Evolutionary conservation across 2,329 filamentous ascomycete genomes (phyloP), one percentile per base, ranked within the genome.

Genomic region (Aspergillus sp.): DNA sequence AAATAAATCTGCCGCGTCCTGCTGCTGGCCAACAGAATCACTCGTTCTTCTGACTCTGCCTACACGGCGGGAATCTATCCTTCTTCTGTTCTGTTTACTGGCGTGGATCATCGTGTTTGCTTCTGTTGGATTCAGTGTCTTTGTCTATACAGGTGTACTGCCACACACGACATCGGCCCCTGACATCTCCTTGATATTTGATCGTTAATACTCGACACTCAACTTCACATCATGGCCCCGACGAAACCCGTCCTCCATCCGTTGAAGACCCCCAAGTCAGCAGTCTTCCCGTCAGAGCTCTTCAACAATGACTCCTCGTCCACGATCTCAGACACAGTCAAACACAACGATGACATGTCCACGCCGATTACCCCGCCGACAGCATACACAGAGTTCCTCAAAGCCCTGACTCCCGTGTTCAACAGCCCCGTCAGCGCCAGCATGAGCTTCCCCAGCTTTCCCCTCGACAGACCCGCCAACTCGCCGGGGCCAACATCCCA

Each of bases 371-470:
- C 83, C 32, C 89, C 89, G 32, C 89, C 89, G 3, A 70, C 75
- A 14, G 88, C 89, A 36, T 96, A 96, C 57, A 81, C 85, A 45
- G 86, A 96, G 53, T 96, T 95, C 55, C 78, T 96, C 42, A 89
- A 86, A 63, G 78, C 80, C 39, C 77, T 93, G 63, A 80, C 74
- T 1, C 74, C 74, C 1, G 68, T 80, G 12, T 69, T 86, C 37
- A 75, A 78, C 53, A 86, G 80, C 42, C 82, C 83, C 6, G 63
- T 74, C 29, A 68, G 74, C 29, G 72, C 78, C 25, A 64, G 66
- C 31, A 65, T 66, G 37, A 70, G 69, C 47, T 72, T 73, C 42
- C 54, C 60, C 25, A 67, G 68, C 26, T 53, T 53, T 29, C 48
- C 40, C 13, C 48, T 52, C 17, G 51, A 57, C 30, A 48, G 41